Conservation (phyloP, 2,329 filamentous ascomycete genomes). For the Chaetomiaceae sp. region DNA sequence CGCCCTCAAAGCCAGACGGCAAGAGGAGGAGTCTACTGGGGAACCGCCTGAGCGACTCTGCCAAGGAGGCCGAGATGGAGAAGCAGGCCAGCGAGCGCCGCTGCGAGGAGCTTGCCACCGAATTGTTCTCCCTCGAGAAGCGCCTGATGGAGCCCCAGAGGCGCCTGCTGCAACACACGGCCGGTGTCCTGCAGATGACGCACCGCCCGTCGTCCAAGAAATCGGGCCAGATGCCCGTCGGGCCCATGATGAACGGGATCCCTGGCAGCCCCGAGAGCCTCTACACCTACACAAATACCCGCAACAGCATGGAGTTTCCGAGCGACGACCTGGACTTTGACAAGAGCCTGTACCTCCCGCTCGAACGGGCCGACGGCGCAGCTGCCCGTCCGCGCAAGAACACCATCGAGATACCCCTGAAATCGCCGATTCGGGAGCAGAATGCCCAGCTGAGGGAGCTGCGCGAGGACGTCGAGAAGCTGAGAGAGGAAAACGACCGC, state of each 20-base stretch:
- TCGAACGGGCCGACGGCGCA: constrained; percentile 57
- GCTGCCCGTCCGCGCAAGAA: constrained; percentile 35
- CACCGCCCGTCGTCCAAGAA: constrained; percentile 69
- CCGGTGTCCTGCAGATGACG: constrained; percentile 84
- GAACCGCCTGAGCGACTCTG: constrained; percentile 45
- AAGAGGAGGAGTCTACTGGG: constrained; percentile 46
- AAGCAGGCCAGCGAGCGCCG: constrained; percentile 68
- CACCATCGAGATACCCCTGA: constrained; percentile 53
- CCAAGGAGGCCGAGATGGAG: constrained; percentile 66
- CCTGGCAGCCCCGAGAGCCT: constrained; percentile 74
- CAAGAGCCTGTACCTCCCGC: constrained; percentile 64
- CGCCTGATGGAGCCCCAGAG: constrained; percentile 68
- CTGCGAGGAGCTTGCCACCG: constrained; percentile 78
- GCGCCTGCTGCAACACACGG: constrained; percentile 80
- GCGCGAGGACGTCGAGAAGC: constrained; percentile 26
- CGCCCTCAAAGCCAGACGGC: constrained; percentile 40
- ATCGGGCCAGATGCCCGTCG: constrained; percentile 39
- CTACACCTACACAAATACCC: constrained; percentile 61
- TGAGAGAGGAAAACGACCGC: constrained; percentile 29
- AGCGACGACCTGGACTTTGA: constrained; percentile 65
- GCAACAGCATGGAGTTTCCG: constrained; percentile 52
- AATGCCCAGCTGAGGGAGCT: constrained; percentile 33
- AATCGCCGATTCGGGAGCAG: constrained; percentile 52
- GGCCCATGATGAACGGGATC: constrained; percentile 48
- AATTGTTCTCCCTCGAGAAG: constrained; percentile 76